Evolutionary conservation across 805 yeast species (phyloP), one percentile per base, ranked within the genome.

Genomic region (Ogataea trehalophila): DNA sequence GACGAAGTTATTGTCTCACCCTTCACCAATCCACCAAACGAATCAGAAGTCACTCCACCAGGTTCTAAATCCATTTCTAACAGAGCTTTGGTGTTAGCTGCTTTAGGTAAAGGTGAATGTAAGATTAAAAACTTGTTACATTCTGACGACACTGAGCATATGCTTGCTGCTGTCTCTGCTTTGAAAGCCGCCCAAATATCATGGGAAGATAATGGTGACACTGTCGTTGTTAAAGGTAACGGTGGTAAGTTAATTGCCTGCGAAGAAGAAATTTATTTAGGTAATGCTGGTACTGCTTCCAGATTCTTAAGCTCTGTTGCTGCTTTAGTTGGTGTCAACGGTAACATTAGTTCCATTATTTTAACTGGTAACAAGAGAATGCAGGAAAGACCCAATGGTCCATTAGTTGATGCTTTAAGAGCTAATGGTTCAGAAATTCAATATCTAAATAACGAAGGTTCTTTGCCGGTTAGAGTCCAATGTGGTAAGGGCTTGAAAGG

Each of bases 251-350:
- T 88, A 52, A 59, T 72, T 31, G 84, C 95, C 4, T 77, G 83
- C 43, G 68, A 71, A 16, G 80, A 82, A 44, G 85, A 82, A 52
- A 72, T 94, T 48, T 94, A 89, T 68, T 75, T 94, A 52, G 99
- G 99, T 48, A 94, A 94, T 62, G 98, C 99, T 1, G 99, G 99
- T 55, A 94, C 99, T 39, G 98, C 99, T 4, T 87, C 97, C 6
- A 79, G 99, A 60, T 94, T 94, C 66, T 76, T 94, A 62, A 87
- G 97, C 2, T 80, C 97, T 2, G 92, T 94, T 29, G 96, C 96
- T 17, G 78, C 96, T n/a, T 72, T 91, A 50, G 95, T 87, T 5
- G 73, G 77, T 18, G 71, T 81, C 29, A 60, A 75, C 15, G 60
- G 64, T 3, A 63, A 58, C 5, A 45, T 61, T 4, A 70, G 75